Evolutionary conservation across 306 rosid genomes (phyloP).

Genomic region (Cucurbita maxima): DNA sequence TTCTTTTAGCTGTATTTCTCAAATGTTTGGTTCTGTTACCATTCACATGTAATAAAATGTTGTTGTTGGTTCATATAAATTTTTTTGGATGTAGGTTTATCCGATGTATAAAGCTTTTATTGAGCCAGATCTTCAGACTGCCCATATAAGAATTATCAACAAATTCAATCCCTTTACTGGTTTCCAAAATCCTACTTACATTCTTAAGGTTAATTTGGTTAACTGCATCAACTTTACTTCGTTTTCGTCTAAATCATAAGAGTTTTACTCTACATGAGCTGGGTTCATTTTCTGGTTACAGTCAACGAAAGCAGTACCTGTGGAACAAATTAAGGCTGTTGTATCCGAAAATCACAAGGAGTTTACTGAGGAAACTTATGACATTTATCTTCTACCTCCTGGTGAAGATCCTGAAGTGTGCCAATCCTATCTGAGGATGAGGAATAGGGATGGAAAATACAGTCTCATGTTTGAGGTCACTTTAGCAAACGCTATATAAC

Average conservation of each 20-base stretch:
- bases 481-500: constrained; percentile 7
- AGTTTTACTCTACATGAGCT: not conserved
- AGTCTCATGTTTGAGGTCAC: constrained; percentile 98
- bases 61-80: constrained; percentile 11
- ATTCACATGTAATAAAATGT: not conserved
- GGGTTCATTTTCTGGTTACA: constrained; percentile 18
- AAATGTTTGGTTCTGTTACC: constrained; percentile 1
- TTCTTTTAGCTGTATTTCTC: constrained; percentile 16
- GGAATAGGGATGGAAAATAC: constrained; percentile 97
- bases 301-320: constrained; percentile 69
- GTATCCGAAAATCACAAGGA: constrained; percentile 59
- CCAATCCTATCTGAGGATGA: constrained; percentile 96
- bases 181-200: constrained; percentile 86
- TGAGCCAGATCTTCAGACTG: constrained; percentile 97
- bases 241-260: not conserved
- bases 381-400: constrained; percentile 94
- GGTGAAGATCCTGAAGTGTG: constrained; percentile 99
- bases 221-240: not conserved
- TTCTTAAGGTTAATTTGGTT: constrained; percentile 71
- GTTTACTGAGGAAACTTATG: constrained; percentile 83
- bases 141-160: constrained; percentile 81
- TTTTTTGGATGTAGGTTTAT: constrained; percentile 48
- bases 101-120: constrained; percentile 99
- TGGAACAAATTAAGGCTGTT: constrained; percentile 69
- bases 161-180: constrained; percentile 94